Base-by-base conservation (phyloP, 805 yeast genomes). In the Phaffomyces antillensis region DNA sequence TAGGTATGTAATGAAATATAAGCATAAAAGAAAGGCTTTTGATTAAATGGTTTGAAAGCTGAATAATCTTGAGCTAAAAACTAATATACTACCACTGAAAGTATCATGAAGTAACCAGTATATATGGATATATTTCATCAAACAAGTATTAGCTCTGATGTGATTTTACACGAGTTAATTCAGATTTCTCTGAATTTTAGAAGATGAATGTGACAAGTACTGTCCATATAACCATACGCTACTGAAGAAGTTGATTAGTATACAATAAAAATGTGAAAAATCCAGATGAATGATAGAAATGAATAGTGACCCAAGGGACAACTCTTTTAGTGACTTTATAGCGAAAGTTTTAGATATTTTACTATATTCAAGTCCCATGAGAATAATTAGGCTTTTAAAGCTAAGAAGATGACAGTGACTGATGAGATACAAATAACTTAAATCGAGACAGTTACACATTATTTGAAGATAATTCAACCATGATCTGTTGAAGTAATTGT, bases 71-170 rank as follows among this genome's bases (percentile, higher is more conserved):
- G 78, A 20, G 73, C 67, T 25, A 73, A 52, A 52, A 1, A 66
- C 70, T 45, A 74, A 56, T 39, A 74, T 59, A 1, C 61, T 40
- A 41, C 71, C 73, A 30, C 69, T 43, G 0, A 54, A 50, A 7
- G 72, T n/a, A n/a, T n/a, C n/a, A n/a, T 75, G 17, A 68, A 44
- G 20, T 61, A 59, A 15, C 76, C 70, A 36, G 66, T 52, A 44
- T 52, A 44, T 52, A 56, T 9, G 79, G 78, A 50, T 61, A 72
- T 62, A 67, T 65, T 44, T 10, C 86, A 5, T n/a, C 91, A 85
- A 58, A 76, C 80, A 69, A 73, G 86, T 5, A 93, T 91, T 45
- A 87, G 68, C 13, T 74, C 68, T 52, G 79, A 79, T 52, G 91
- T 64, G 30, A 80, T 66, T 44, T 81, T 77, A 42, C 81, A 80